Evolutionary conservation across 805 yeast species (phyloP), one percentile per base, ranked within the genome.

Genomic region (Brettanomyces sp.): DNA sequence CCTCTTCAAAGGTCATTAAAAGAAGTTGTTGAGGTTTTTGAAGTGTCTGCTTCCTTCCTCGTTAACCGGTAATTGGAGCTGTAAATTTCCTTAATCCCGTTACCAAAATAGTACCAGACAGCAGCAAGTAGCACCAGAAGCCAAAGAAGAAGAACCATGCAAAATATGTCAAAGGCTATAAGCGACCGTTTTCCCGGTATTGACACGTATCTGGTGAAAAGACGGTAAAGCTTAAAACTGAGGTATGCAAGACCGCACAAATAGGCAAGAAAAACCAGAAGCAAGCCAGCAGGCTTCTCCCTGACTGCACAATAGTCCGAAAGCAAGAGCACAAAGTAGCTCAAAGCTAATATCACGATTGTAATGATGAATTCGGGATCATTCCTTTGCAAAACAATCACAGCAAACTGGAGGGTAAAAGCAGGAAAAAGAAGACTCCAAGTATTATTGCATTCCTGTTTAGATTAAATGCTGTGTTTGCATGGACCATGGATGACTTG

Each of bases 341-440:
- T 46, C 9, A 56, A 39, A 4, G 44, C 52, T 21, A 52, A 45
- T 3, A 49, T 44, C 23, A 50, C 37, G n/a, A 70, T 59, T 0
- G 76, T 72, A 37, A 70, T 52, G n/a, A 65, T 65, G 51, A 72
- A 72, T 54, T 72, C 76, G 4, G 56, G 59, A 12, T 70, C 67
- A 39, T 55, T 55, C 36, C 62, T 57, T 14, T 55, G 47, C 11
- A 71, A 56, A 61, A 68, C 65, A 43, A 70, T 69, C 30, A 69
- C 68, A 13, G 69, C 57, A 46, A 68, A 72, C 50, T 72, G 76
- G 9, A 70, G 58, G 3, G 74, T 69, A 57, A 70, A 72, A 2
- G 69, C 74, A 25, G 71, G 58, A 45, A 70, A 66, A 70, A 72
- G 58, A 70, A 71, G 18, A 56, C 55, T 36, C 59, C 58, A 30